Evolutionary conservation across 2,329 filamentous ascomycete genomes (phyloP).

Genomic region (Pseudocercospora macadamiae): DNA sequence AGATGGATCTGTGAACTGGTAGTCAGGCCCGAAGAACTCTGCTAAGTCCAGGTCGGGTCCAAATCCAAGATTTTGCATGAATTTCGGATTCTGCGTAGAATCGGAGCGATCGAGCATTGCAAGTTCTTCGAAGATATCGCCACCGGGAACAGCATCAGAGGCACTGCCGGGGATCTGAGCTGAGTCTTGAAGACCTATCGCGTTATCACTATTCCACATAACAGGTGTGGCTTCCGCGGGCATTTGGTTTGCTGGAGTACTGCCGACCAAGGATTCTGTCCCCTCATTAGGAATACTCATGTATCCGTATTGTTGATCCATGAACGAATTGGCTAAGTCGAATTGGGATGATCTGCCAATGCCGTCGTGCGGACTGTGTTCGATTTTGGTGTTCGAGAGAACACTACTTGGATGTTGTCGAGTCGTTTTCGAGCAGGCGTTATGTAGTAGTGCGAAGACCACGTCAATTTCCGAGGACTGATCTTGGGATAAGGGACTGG

Average conservation of each 20-base stretch:
- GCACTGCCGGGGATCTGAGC: no score
- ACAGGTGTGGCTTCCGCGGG: conserved; percentile 10
- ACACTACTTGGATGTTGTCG: conserved; percentile 35
- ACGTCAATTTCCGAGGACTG: conserved; percentile 9
- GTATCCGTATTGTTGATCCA: conserved; percentile 24
- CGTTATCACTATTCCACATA: conserved; percentile 12
- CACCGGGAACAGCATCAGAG: conserved; percentile 12
- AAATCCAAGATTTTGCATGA: conserved; percentile 69
- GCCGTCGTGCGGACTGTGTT: neutral
- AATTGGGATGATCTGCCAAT: conserved; percentile 1
- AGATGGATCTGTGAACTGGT: conserved; percentile 44
- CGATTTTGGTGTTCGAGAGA: conserved; percentile 15
- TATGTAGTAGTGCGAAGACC: conserved; percentile 25
- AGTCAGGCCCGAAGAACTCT: conserved; percentile 52
- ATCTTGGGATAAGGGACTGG: neutral
- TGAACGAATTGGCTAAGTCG: conserved; percentile 12
- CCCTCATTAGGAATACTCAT: conserved; percentile 30
- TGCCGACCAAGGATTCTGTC: conserved; percentile 16
- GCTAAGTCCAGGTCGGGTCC: conserved; percentile 63
- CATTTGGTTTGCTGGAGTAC: conserved; percentile 11
- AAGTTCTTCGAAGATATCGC: conserved; percentile 60
- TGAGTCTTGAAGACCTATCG: neutral
- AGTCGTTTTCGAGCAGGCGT: conserved; percentile 16
- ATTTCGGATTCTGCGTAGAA: conserved; percentile 61
- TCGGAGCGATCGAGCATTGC: conserved; percentile 60